Percentiles rank a stretch among this genome's conserved stretches.
Conservation (phyloP, 169 alveolate species). For the Plasmodium relictum region DNA sequence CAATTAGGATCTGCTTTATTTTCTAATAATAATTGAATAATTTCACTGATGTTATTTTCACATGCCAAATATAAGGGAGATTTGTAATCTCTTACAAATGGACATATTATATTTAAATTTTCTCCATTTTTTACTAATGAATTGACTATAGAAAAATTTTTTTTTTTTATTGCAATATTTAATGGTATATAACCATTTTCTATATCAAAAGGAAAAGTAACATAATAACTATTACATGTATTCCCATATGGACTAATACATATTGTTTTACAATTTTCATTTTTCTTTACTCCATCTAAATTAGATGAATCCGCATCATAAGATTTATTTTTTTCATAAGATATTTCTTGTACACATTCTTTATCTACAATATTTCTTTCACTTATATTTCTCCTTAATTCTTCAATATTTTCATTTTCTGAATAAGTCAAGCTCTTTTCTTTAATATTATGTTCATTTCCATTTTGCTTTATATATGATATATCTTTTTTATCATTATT, state of each 20-base stretch:
- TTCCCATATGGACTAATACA: conserved; percentile 77
- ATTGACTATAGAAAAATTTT: conserved; percentile 78
- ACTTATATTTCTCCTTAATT: background rate
- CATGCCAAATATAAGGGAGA: conserved; percentile 93
- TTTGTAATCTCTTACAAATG: conserved; percentile 87
- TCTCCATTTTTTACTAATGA: conserved; percentile 86
- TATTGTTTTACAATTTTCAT: conserved; percentile 35
- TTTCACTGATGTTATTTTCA: conserved; percentile 85
- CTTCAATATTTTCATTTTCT: background rate
- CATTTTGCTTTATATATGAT: background rate
- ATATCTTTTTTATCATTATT: background rate
- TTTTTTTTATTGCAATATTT: conserved; percentile 75
- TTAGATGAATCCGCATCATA: conserved; percentile 41
- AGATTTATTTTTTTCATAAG: conserved; percentile 11
- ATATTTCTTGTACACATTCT: background rate
- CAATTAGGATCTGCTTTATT: conserved; percentile 92
- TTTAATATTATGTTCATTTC: background rate
- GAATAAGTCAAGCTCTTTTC: background rate
- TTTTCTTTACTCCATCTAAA: conserved; percentile 29
- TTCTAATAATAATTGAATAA: conserved; percentile 85
- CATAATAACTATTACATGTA: conserved; percentile 71
- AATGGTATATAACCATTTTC: conserved; percentile 82
- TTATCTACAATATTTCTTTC: background rate
- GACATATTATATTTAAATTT: conserved; percentile 83
- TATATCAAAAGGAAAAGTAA: conserved; percentile 70